These are phyloP conservation scores for Aspergillus ostianus DNA, from an alignment of 495 filamentous ascomycete genomes.

Conservation along the genomic window DNA sequence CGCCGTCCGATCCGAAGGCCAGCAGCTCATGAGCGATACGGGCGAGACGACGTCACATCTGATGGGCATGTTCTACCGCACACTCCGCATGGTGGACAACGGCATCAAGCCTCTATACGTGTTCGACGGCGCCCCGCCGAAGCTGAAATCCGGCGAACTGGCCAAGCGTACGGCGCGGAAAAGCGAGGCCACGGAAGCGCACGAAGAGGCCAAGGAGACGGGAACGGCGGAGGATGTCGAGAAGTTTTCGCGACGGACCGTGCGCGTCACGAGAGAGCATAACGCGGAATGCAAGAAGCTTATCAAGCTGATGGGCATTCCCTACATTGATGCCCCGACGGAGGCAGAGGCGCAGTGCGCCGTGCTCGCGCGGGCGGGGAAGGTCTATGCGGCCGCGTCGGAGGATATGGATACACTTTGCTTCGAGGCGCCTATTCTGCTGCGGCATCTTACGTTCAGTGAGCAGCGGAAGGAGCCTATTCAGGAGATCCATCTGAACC, in stretches of 20 bases:
- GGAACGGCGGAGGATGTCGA: slow-evolving; percentile 96
- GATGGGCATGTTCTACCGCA: slow-evolving; percentile 99
- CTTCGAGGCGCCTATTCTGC: slow-evolving; percentile 86
- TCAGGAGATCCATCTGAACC: slow-evolving; percentile 85
- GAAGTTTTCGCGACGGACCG: slow-evolving; percentile 93
- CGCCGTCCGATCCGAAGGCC: slow-evolving; percentile 92
- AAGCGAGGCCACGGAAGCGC: slow-evolving; percentile 78
- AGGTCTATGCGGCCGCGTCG: slow-evolving; percentile 93
- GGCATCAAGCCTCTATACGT: slow-evolving; percentile 98
- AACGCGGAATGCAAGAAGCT: slow-evolving; percentile 91
- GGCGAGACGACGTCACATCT: slow-evolving; percentile 97
- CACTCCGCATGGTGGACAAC: slow-evolving; percentile 95
- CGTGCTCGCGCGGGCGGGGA: slow-evolving; percentile 82
- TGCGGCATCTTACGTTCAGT: slow-evolving; percentile 92
- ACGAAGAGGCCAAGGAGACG: slow-evolving; percentile 95
- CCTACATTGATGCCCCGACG: slow-evolving; percentile 91
- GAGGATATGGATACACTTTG: slow-evolving; percentile 99
- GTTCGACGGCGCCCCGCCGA: slow-evolving; percentile 94
- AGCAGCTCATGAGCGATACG: slow-evolving; percentile 89
- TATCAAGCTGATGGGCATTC: slow-evolving; percentile 91
- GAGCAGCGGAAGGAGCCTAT: slow-evolving; percentile 98
- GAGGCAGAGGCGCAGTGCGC: slow-evolving; percentile 98
- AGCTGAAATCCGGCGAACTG: slow-evolving; percentile 93
- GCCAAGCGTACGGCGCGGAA: slow-evolving; percentile 93
- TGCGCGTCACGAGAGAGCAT: slow-evolving; percentile 93